Conservation (phyloP, 2,329 filamentous ascomycete genomes). For the Fusarium verticillioides region DNA sequence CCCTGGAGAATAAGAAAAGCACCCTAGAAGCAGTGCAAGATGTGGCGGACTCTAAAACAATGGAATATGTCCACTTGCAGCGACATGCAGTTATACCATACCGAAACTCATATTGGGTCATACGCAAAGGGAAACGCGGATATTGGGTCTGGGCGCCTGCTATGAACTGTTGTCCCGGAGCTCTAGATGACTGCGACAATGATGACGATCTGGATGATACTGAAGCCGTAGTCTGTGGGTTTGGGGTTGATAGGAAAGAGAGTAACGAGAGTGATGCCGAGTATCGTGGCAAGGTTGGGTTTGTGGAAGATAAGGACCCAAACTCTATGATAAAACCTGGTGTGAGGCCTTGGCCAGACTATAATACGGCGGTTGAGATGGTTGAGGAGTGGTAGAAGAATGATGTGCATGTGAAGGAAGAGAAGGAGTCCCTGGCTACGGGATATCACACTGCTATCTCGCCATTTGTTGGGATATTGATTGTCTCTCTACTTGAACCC, state of each 20-base stretch:
- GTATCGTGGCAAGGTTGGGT: neutral
- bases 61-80: neutral
- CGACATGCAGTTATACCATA: neutral
- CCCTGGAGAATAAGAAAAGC: neutral
- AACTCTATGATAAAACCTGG: rapidly evolving
- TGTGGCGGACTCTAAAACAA: neutral
- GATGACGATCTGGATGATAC: neutral
- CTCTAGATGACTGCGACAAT: too few species aligned
- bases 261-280: neutral
- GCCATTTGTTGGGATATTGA: too few species aligned
- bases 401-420: neutral
- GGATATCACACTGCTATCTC: rapidly evolving
- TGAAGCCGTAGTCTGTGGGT: neutral
- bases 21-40: neutral
- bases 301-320: neutral
- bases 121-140: neutral
- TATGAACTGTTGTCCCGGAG: neutral
- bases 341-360: neutral
- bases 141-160: neutral
- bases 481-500: too few species aligned
- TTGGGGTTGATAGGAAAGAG: neutral
- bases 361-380: too few species aligned
- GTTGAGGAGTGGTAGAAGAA: neutral
- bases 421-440: neutral
- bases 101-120: neutral